Base-by-base conservation (phyloP, 2,329 filamentous ascomycete genomes). In the Hymenoscyphus infarciens region DNA sequence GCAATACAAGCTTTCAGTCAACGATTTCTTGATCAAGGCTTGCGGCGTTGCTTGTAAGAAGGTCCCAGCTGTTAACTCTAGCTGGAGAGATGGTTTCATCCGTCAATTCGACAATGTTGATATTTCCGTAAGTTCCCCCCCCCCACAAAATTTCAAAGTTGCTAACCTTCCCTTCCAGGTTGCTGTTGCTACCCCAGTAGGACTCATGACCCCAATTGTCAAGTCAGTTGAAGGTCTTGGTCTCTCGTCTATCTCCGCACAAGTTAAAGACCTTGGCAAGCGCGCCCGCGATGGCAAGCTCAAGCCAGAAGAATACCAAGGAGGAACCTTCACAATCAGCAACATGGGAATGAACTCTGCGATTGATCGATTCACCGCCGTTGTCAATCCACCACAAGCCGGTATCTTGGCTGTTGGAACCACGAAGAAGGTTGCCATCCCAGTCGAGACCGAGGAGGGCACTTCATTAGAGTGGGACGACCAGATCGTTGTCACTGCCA, bases 281-380 rank as follows among this genome's bases (percentile, higher is more conserved):
- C 91, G 92, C 77, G 95, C 95, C 67, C 87, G 92, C 66, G 95
- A 98, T 72, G 91, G 91, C 81, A 99, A 98, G 87, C 90, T 99
- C 73, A 98, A 98, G 89, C 95, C 95, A 56, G 94, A 99, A 79
- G 93, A 99, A 81, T 99, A 96, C 87, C 94, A 97, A 84, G 95
- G 95, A 62, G 95, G 95, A 77, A 96, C 92, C 77, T 97, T 99
- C 81, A 97, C 94, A 78, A 98, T 99, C 80, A 96, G 91, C 81
- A 99, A 99, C 87, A 96, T 99, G 95, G 95, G 95, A 79, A 99
- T 99, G 95, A 99, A 99, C 86, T 75, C 88, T 56, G 94, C 95
- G 58, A 89, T 99, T 67, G 93, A 98, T 80, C 87, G 93, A 77
- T 99, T 99, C 82, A 98, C 95, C 59, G 95, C 95, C 70, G 90